Conservation (phyloP, 345 rosid genomes). For the Theobroma cacao region DNA sequence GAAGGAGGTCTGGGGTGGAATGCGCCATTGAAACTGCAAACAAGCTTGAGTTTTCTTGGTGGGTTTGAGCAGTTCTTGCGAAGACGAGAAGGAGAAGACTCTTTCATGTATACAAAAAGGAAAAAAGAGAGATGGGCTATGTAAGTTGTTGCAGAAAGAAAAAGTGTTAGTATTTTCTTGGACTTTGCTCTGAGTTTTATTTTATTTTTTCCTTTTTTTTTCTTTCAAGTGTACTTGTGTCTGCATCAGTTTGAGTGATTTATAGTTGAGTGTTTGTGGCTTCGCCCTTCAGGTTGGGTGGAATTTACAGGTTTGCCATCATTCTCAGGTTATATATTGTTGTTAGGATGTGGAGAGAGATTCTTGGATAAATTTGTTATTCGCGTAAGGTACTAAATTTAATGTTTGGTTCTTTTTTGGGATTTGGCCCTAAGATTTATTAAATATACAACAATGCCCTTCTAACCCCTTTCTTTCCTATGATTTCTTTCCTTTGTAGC, state of each 20-base stretch:
- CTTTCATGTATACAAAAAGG: conserved; percentile 17
- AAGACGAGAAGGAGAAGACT: conserved; percentile 8
- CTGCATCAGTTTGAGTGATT: background rate
- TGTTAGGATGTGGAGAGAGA: background rate
- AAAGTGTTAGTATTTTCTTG: background rate
- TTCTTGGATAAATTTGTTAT: background rate
- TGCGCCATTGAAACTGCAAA: conserved; percentile 39
- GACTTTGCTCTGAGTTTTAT: background rate
- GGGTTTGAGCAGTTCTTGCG: conserved; percentile 13
- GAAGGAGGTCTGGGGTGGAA: conserved; percentile 17
- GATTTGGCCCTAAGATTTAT: too few species aligned
- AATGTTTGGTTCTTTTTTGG: too few species aligned
- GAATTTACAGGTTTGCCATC: background rate
- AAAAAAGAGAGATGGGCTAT: background rate
- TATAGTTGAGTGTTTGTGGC: background rate
- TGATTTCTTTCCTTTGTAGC: too few species aligned
- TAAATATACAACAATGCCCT: too few species aligned
- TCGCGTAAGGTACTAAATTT: too few species aligned
- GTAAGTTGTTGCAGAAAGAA: background rate
- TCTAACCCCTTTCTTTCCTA: too few species aligned
- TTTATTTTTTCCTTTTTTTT: too few species aligned
- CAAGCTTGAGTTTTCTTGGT: conserved; percentile 25
- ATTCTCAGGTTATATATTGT: background rate
- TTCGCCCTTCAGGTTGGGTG: background rate
- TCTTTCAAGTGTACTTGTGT: background rate